These are phyloP conservation scores for Cercospora sp. DNA, from an alignment of 2,329 filamentous ascomycete species.

Conservation along the genomic window DNA sequence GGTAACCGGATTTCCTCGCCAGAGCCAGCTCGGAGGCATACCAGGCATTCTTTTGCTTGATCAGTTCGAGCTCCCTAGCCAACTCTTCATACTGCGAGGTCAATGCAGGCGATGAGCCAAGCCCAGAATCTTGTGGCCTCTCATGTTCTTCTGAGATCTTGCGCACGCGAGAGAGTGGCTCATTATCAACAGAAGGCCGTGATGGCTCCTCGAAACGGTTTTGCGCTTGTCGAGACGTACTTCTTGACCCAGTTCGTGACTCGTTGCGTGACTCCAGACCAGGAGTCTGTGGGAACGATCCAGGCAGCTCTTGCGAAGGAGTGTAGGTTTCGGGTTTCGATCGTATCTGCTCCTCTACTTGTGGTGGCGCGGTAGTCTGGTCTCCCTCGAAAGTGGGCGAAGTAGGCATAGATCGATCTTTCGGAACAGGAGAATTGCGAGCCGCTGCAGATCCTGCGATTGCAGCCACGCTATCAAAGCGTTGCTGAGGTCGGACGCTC, in stretches of 20 bases:
- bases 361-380: constrained; percentile 15
- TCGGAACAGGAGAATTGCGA: constrained; percentile 16
- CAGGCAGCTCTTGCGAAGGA: constrained; percentile 30
- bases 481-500: constrained; percentile 32
- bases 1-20: constrained; percentile 86
- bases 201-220: constrained; percentile 28
- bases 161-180: constrained; percentile 33
- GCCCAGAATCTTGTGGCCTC: constrained; percentile 60
- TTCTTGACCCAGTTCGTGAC: constrained; percentile 19
- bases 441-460: constrained; percentile 17
- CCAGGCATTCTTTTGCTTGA: constrained; percentile 90
- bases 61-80: constrained; percentile 80
- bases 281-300: constrained; percentile 14
- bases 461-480: constrained; percentile 29
- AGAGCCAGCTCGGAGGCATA: constrained; percentile 93
- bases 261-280: constrained; percentile 23
- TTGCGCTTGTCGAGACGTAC: constrained; percentile 19
- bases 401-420: constrained; percentile 25
- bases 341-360: constrained; percentile 16
- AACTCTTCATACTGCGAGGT: constrained; percentile 70
- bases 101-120: constrained; percentile 61
- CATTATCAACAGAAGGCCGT: constrained; percentile 30
- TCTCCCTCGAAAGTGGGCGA: constrained; percentile 26
- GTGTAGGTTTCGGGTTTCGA: constrained; percentile 39
- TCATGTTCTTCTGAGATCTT: constrained; percentile 43